Evolutionary conservation across 192 early-diverging fungal species (phyloP), one percentile per base, ranked within the genome.

Genomic region (Gryganskiella cystojenkinii): DNA sequence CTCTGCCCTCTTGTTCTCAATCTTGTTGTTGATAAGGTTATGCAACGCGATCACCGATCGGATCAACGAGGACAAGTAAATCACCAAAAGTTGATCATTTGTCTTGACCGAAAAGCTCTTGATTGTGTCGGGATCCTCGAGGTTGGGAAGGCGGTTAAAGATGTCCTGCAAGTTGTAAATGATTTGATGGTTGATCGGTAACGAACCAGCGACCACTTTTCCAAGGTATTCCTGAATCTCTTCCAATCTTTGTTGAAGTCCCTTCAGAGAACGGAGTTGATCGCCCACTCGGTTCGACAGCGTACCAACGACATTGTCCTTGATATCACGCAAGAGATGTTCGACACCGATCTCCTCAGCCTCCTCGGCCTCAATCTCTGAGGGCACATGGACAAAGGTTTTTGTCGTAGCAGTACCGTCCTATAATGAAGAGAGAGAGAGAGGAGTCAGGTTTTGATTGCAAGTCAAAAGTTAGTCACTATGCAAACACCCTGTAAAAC

Each of bases 331-430:
- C 57, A 99, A 85, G 73, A 99, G 84, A 65, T 99, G 98, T 78
- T 99, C 98, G 1, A 99, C 98, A 35, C 98, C 98, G 80, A 99
- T 99, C 78, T 99, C 98, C 85, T 99, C 98, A n/a, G 97, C 94
- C 82, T 99, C 98, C 80, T 99, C 98, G 5, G 98, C 98, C 42
- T 96, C 97, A 64, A 99, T 97, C 53, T 92, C 88, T 14, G 95
- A 96, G 2, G 93, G 95, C 24, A 98, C 92, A 78, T 99, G 96
- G 75, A 94, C 91, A 84, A 99, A 99, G 5, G 98, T 98, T 79
- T 95, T 93, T 37, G 96, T 97, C 6, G 96, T 95, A 4, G 95
- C 91, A 33, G 95, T 98, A 46, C 98, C 98, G 74, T 99, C 98
- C 94, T 95, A 83, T 9, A 35, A n/a, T n/a, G n/a, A n/a, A n/a